Evolutionary conservation across 208 protist species (phyloP).

Genomic region (Crithidia expoeki): DNA sequence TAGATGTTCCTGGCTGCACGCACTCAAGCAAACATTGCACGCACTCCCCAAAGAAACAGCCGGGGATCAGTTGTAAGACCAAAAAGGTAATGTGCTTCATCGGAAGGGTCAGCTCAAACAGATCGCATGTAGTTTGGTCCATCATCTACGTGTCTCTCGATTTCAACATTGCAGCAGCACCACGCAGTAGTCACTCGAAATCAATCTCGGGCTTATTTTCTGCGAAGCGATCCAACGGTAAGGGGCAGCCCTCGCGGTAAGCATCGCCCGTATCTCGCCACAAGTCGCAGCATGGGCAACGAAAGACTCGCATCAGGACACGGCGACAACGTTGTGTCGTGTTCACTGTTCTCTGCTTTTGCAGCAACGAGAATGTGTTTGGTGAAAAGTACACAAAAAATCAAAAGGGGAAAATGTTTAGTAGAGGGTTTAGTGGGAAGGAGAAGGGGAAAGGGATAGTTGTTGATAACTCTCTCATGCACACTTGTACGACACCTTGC

Average conservation of each 20-base stretch:
- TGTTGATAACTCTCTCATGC: no score
- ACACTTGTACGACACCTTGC: no score
- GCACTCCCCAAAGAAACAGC: neutral
- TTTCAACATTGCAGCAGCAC: neutral
- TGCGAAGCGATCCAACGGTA: conserved; percentile 54
- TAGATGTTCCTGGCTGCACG: neutral
- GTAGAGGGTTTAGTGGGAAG: no score
- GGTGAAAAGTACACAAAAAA: no score
- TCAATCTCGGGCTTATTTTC: conserved; percentile 68
- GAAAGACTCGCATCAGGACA: no score
- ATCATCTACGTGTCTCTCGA: conserved; percentile 1
- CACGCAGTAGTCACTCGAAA: neutral
- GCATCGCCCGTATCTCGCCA: conserved; percentile 38
- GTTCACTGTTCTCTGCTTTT: no score
- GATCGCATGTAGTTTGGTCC: conserved; percentile 27
- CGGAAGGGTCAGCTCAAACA: conserved; percentile 34
- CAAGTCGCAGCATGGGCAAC: neutral
- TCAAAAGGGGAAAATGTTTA: no score
- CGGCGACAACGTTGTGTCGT: no score
- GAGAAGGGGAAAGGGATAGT: no score
- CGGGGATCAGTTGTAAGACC: conserved; percentile 18
- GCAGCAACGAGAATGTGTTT: no score
- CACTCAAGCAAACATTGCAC: neutral
- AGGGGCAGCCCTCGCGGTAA: conserved; percentile 59
- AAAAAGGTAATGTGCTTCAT: conserved; percentile 21